Base-by-base conservation (phyloP, 768 basidiomycete species). In the Macrolepiota fuliginosa region DNA sequence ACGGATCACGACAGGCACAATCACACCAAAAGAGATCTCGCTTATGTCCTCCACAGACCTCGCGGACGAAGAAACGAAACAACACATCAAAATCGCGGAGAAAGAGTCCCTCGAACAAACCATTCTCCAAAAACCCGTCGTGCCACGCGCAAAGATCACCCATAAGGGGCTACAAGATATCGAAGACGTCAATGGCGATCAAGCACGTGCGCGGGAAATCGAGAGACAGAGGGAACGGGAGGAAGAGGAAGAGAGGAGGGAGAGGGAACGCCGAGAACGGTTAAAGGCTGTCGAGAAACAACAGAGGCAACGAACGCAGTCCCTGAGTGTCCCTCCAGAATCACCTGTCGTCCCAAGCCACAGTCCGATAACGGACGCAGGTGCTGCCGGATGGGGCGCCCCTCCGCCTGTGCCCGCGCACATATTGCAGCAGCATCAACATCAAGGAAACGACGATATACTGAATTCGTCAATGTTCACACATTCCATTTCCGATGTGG, bases 121-220 rank as follows among this genome's bases (percentile, higher is more conserved):
- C 7, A 95, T 96, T 66, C 76, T 95, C 62, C 83, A 86, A 70
- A 91, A 89, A 73, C 79, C 83, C 9, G 76, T 78, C 9, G 81
- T 83, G 24, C 91, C 93, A 57, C 80, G 81, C 67, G 82, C 83
- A 36, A 96, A 95, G 73, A 90, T 94, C 63, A 96, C 94, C 27
- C 94, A 95, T 79, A 96, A 96, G 75, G 94, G 94, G 56, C 75
- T 95, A 64, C 89, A 95, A 78, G 89, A 93, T 68, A 93, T 96
- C 68, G 94, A 96, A 72, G 88, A 87, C 71, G 74, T 88, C 58
- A 84, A 85, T 66, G 88, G 86, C 13, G 73, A 74, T 49, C 64
- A 68, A 32, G 67, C 72, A 61, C 73, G 69, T 51, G 54, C 65
- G 54, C 76, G 75, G 64, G 83, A 86, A 65, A 73, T 78, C 66